Base-by-base conservation (phyloP, 73 alveolate species). In the Urostyla sp. region DNA sequence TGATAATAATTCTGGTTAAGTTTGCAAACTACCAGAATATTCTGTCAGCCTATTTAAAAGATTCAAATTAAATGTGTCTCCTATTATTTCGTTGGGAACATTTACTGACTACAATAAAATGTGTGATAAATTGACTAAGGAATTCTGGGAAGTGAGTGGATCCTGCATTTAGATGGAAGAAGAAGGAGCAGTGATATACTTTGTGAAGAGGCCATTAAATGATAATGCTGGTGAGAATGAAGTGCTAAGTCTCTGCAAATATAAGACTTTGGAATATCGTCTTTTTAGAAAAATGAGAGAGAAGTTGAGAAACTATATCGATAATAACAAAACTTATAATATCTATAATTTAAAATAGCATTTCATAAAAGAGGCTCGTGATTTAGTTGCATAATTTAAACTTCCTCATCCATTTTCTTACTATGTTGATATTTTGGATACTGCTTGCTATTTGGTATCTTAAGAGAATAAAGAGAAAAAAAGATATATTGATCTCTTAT, bases 261-360 rank as follows among this genome's bases (percentile, higher is more conserved):
- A 92, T 30, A 96, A 96, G 76, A 94, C 98, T 0, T 67, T 94
- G 76, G 99, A 95, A 72, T 96, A 96, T 85, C 79, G 97, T 56
- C 92, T 94, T 13, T 94, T 81, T 84, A 85, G 99, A 72, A 96
- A 90, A 77, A 84, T 96, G 67, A 93, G 98, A 88, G 99, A 96
- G 86, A 90, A 90, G 87, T 72, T 91, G 11, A 96, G 95, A 79
- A 73, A 92, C 77, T 81, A 84, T 75, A 74, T 81, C 46, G 43
- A 30, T 18, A 85, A 84, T 56, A 85, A 45, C 10, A 69, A 50
- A 23, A 80, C 31, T 15, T 72, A 36, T 15, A 57, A 51, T 57
- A 43, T 52, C 34, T 56, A 72, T 1, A 80, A 61, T 4, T 43
- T 61, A 8, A 60, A 88, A 46, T 87, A 89, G 52, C 84, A 84